These are phyloP conservation scores for Ceratonia siliqua DNA, from an alignment of 306 rosid genomes.

Conservation along the genomic window DNA sequence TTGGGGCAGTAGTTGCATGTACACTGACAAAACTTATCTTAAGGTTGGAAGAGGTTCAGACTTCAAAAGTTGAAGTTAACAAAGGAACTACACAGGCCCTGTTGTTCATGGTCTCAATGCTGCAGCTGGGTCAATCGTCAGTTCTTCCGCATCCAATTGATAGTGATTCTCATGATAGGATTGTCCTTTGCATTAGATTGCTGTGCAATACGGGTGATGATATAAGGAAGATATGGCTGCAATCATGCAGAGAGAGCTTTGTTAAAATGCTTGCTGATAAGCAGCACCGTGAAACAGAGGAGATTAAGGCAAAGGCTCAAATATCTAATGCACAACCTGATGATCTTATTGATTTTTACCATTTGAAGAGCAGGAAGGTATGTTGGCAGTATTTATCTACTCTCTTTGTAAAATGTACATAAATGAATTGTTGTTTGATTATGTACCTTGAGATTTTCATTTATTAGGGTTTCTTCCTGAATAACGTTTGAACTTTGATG, in stretches of 20 bases:
- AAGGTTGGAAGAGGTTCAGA: conserved; percentile 93
- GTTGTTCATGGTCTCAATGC: conserved; percentile 82
- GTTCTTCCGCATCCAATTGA: conserved; percentile 91
- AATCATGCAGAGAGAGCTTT: conserved; percentile 91
- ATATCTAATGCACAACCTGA: conserved; percentile 93
- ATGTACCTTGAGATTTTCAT: conserved; percentile 18
- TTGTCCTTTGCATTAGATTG: conserved; percentile 76
- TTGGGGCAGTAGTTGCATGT: conserved; percentile 86
- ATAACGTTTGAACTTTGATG: background rate
- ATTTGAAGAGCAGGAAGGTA: conserved; percentile 98
- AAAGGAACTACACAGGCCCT: conserved; percentile 62
- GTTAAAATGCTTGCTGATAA: conserved; percentile 95
- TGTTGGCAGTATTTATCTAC: conserved; percentile 25
- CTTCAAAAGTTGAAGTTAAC: conserved; percentile 83
- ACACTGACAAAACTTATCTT: conserved; percentile 85
- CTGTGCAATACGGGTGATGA: conserved; percentile 79
- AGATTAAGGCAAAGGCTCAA: conserved; percentile 81
- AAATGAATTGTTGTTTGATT: background rate
- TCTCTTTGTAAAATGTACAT: background rate
- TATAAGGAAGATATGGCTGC: conserved; percentile 80
- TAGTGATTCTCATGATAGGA: conserved; percentile 83
- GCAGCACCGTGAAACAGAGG: conserved; percentile 84
- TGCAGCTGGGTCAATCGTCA: conserved; percentile 91
- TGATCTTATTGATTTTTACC: conserved; percentile 97
- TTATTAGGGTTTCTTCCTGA: conserved; percentile 9